Base-by-base conservation (phyloP, 768 basidiomycete genomes). In the Serpula lacrymans region DNA sequence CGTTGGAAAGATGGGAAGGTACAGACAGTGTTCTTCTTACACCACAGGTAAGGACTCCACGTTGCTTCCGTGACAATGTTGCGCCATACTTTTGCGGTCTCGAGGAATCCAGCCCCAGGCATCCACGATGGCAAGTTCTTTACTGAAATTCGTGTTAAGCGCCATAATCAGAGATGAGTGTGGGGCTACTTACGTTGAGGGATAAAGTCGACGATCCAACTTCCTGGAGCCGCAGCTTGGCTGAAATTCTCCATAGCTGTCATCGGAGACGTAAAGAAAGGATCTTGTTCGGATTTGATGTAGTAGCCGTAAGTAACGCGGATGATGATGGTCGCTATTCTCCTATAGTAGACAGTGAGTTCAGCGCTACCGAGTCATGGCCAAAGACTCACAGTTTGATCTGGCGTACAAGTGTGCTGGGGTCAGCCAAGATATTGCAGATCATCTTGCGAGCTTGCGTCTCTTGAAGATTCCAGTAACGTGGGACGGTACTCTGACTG, bases 221-320 rank as follows among this genome's bases (percentile, higher is more conserved):
- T 71, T 5, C 77, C 77, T 1, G 74, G 75, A 44, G 65, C 67
- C 7, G 70, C 67, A 0, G 75, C 76, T 51, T 70, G n/a, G n/a
- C n/a, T 16, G n/a, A 65, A 4, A 10, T 46, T 40, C 6, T 32
- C 22, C 40, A 60, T 48, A 12, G 49, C 50, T 6, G 49, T 48
- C 6, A 64, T 46, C 1, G 57, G 60, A 25, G 63, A 39, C 10
- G 40, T 46, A 14, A 70, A 47, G 41, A 70, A 64, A 12, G 57
- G 64, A 38, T 75, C 72, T 0, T 66, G 46, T 17, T 46, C 54
- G 1, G 60, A 46, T 41, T 60, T 42, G 11, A 67, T 58, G 12
- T 63, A 50, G 41, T 71, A 68, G 1, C 72, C 72, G 29, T 75
- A 73, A 0, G 59, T 52, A 7, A 69, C 49, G 24, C 59, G 61